Conservation (phyloP, 805 yeast species). For the Starmerella sp. region DNA sequence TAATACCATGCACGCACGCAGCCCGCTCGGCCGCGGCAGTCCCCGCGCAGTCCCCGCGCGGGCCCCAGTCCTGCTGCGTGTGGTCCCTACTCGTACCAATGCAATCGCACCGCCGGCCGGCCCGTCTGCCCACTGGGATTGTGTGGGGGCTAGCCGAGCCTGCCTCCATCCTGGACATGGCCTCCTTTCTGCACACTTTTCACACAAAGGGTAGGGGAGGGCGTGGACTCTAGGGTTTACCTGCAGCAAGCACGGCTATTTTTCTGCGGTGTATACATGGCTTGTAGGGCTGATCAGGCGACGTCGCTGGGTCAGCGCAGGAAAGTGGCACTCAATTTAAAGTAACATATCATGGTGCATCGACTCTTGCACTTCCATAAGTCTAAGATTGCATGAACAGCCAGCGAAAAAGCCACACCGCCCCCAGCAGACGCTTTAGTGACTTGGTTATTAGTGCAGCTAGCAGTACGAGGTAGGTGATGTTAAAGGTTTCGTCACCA, state of each 20-base stretch:
- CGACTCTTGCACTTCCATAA: not conserved
- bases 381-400: not conserved
- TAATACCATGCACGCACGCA: not conserved
- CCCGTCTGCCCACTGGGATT: not conserved
- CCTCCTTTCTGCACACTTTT: not conserved
- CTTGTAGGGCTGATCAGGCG: not conserved
- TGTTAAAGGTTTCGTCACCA: conserved; percentile 1
- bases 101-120: not conserved
- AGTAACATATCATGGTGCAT: not conserved
- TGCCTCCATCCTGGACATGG: not conserved
- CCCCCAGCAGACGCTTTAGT: not conserved
- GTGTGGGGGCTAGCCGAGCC: not conserved
- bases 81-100: not conserved
- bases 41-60: not conserved
- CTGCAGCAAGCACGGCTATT: not conserved
- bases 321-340: not conserved
- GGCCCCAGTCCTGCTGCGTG: not conserved
- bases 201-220: not conserved
- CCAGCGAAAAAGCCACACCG: not conserved
- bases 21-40: too few species aligned
- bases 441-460: not conserved
- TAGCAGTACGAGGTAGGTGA: not conserved
- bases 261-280: not conserved
- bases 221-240: not conserved
- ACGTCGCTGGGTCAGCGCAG: not conserved